Conservation (phyloP, 257 asterid species). For the Eucommia ulmoides region DNA sequence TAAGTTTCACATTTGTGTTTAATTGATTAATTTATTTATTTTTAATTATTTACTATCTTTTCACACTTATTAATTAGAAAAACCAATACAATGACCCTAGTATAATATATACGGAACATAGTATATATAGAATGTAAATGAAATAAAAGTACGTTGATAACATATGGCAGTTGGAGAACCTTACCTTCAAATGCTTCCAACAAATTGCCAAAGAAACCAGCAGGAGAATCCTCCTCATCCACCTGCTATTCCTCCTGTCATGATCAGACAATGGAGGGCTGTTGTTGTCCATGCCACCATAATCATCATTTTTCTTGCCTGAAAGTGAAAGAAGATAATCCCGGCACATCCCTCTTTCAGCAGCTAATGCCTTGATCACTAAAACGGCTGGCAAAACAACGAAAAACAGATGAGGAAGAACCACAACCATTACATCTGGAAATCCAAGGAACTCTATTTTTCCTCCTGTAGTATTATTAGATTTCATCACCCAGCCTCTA, state of each 20-base stretch:
- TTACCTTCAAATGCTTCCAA: constrained; percentile 65
- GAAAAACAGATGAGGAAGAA: constrained; percentile 62
- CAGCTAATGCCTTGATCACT: constrained; percentile 32
- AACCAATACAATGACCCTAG: too few species aligned
- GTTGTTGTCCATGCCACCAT: constrained; percentile 19
- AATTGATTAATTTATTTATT: too few species aligned
- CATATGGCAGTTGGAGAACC: constrained; percentile 2
- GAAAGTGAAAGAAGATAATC: constrained; percentile 47
- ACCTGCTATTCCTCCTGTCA: constrained; percentile 23
- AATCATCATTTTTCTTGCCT: constrained; percentile 80
- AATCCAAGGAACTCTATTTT: constrained; percentile 49
- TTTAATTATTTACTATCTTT: too few species aligned
- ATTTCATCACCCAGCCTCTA: constrained; percentile 63
- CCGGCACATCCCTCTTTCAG: constrained; percentile 51
- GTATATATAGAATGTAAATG: background rate
- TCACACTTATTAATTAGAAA: too few species aligned
- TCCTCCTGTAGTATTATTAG: constrained; percentile 12
- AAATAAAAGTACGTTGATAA: background rate
- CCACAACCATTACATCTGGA: constrained; percentile 89
- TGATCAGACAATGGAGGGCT: constrained; percentile 7
- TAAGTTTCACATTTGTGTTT: too few species aligned
- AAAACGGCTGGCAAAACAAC: constrained; percentile 56
- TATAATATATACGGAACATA: background rate
- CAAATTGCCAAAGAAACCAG: constrained; percentile 34
- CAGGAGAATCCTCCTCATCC: constrained; percentile 53